A percentile compares a stretch with the other conserved stretches of the same genome.
These are phyloP conservation scores for Ceratocystis diversiconidia DNA, from an alignment of 2,329 filamentous ascomycete genomes.

Conservation along the genomic window DNA sequence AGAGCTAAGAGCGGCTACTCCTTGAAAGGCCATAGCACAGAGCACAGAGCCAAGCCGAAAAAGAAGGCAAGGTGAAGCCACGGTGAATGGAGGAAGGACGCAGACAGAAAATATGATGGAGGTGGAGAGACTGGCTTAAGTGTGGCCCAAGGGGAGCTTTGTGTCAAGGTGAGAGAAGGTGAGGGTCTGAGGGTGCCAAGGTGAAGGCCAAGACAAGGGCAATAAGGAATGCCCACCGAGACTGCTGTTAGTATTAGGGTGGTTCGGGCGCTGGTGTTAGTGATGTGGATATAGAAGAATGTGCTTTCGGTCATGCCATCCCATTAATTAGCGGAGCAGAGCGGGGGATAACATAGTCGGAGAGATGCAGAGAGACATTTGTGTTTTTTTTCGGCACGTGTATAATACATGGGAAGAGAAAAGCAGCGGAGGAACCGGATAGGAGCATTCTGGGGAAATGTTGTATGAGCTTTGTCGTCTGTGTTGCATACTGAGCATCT, in stretches of 20 bases:
- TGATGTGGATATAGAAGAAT: not conserved
- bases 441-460: too few relatives aligned
- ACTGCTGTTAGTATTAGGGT: not conserved
- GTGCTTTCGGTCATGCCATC: not conserved
- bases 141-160: not conserved
- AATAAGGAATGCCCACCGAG: not conserved
- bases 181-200: not conserved
- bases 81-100: not conserved
- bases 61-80: constrained; percentile 4
- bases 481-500: too few relatives aligned
- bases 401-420: not conserved
- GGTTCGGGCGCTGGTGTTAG: not conserved
- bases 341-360: not conserved
- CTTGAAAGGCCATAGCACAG: not conserved
- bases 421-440: not conserved
- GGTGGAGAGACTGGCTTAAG: not conserved
- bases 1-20: not conserved
- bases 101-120: not conserved
- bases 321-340: not conserved
- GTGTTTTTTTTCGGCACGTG: not conserved
- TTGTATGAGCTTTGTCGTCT: too few relatives aligned
- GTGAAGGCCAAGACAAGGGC: not conserved
- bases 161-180: not conserved
- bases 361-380: not conserved
- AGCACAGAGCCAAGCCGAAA: not conserved